phyloP scores from a whole-genome alignment of 306 rosid genomes.

The Senna siamea region DNA sequence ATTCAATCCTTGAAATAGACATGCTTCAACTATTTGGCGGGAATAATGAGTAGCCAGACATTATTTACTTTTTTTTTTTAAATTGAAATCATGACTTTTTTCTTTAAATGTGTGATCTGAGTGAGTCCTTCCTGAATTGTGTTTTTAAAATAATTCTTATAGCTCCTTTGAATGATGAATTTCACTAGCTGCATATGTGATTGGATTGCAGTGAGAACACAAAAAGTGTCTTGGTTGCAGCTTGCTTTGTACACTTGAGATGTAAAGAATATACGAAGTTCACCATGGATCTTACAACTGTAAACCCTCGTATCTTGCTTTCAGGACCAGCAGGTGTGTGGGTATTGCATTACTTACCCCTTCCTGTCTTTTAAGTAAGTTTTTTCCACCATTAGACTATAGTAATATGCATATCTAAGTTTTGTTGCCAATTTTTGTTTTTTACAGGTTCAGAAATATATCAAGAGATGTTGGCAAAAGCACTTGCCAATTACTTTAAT shows the following conservation, averaged over 20 bases:
- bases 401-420: neutral
- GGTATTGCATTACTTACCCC: slow-evolving; percentile 26
- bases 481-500: slow-evolving; percentile 87
- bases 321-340: slow-evolving; percentile 97
- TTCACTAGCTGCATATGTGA: neutral
- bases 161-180: slow-evolving; percentile 3
- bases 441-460: slow-evolving; percentile 93
- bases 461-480: slow-evolving; percentile 96
- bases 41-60: no score
- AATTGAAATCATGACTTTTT: neutral
- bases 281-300: slow-evolving; percentile 80
- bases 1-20: neutral
- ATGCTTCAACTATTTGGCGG: neutral
- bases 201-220: slow-evolving; percentile 81
- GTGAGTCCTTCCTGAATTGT: slow-evolving; percentile 14
- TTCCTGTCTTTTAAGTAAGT: neutral
- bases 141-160: slow-evolving; percentile 28
- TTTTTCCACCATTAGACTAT: neutral
- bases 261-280: slow-evolving; percentile 82
- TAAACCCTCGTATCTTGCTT: slow-evolving; percentile 93
- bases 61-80: no score
- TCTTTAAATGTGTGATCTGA: neutral
- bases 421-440: slow-evolving; percentile 21
- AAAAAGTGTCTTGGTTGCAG: slow-evolving; percentile 86
- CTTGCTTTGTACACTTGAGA: slow-evolving; percentile 90